Base-by-base conservation (phyloP, 768 basidiomycete genomes). In the Xanthoconium purpureum region DNA sequence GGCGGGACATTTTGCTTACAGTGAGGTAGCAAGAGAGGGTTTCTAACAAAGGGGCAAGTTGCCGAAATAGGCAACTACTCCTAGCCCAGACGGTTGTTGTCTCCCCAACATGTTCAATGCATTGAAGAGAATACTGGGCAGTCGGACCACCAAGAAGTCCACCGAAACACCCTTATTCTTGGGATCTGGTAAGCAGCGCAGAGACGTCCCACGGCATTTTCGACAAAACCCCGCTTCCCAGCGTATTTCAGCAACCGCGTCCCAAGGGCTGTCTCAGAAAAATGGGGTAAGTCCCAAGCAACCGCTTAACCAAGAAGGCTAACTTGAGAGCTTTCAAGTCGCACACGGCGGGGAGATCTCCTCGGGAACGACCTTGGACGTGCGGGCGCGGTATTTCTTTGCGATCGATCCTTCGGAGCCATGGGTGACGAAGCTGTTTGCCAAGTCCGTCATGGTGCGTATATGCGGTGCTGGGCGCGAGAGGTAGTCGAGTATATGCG, bases 211-310 rank as follows among this genome's bases (percentile, higher is more conserved):
- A 24, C 14, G 24, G 18, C 48, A 20, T 30, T n/a, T 18, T 13
- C 15, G 43, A 29, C 18, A 36, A 45, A 50, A 39, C 20, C 11
- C 29, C 14, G 10, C 13, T 44, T 57, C 18, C 15, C 40, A 71
- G 69, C 69, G 10, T 72, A 68, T 51, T 71, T 71, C 45, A 71
- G 69, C 46, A 61, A 55, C 12, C 59, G 48, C 5, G 69, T 71
- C 7, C 67, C 71, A 29, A 61, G 40, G 1, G 8, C 39, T 17
- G n/a, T 65, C 15, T 53, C 35, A 20, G 57, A 73, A 24, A 49
- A 50, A 57, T 71, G 69, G 69, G 56, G 69, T 66, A 39, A 15
- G 71, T 59, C 8, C 38, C 12, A 0, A 44, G 7, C 17, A 17
- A 24, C 35, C 6, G 10, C 20, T 6, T n/a, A 11, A 37, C 24